Evolutionary conservation across 2,329 filamentous ascomycete species (phyloP).

Genomic region (Xenosphaeropsis pyriputrescens): DNA sequence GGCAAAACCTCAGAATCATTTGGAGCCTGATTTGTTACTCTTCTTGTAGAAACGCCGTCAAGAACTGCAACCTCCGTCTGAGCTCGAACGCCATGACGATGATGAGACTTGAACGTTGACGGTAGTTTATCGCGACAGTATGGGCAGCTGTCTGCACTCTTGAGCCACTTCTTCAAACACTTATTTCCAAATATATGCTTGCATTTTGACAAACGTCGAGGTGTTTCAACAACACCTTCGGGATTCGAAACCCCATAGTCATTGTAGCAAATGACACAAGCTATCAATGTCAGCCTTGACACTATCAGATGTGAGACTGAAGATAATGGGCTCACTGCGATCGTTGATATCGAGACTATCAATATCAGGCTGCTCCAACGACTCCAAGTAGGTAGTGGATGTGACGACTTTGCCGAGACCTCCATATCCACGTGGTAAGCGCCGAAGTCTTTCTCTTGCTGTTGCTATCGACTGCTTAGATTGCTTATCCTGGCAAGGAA

Average conservation of each 20-base stretch:
- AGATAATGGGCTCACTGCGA: slow-evolving; percentile 12
- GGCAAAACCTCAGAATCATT: not conserved
- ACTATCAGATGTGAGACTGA: not conserved
- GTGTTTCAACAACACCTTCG: slow-evolving; percentile 40
- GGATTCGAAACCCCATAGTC: slow-evolving; percentile 41
- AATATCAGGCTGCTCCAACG: slow-evolving; percentile 14
- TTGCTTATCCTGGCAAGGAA: too few species aligned
- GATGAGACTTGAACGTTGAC: slow-evolving; percentile 14
- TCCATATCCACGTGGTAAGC: not conserved
- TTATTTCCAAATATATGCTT: slow-evolving; percentile 49
- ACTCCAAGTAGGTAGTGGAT: slow-evolving; percentile 13
- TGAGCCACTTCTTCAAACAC: slow-evolving; percentile 52
- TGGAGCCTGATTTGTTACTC: not conserved
- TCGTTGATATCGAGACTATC: slow-evolving; percentile 12
- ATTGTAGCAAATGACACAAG: slow-evolving; percentile 50
- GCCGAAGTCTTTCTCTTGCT: not conserved
- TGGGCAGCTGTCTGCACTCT: slow-evolving; percentile 46
- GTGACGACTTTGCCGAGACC: slow-evolving; percentile 5
- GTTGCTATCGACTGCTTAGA: too few species aligned
- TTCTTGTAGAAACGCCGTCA: not conserved
- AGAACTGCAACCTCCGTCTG: not conserved
- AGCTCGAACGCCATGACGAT: slow-evolving; percentile 15
- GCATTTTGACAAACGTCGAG: slow-evolving; percentile 44
- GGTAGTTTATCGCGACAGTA: slow-evolving; percentile 49
- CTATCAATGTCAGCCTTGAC: slow-evolving; percentile 19